These are phyloP conservation scores for Anethum foeniculum DNA, from an alignment of 140 eudicot species.

Conservation along the genomic window DNA sequence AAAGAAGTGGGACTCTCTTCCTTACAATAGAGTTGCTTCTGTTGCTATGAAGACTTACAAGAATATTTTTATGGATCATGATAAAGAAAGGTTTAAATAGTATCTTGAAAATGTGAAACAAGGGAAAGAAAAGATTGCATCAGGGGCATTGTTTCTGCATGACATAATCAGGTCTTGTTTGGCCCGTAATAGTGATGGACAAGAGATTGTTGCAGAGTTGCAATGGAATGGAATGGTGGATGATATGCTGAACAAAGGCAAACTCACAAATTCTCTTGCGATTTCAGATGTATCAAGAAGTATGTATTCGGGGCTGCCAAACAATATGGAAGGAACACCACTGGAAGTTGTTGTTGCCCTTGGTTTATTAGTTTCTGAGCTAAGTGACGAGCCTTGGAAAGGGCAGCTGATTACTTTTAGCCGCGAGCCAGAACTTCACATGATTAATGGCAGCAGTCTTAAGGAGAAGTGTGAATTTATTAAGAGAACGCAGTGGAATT, in stretches of 20 bases:
- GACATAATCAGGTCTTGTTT: background rate
- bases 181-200: background rate
- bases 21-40: background rate
- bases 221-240: background rate
- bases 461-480: background rate
- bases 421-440: background rate
- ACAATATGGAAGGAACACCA: background rate
- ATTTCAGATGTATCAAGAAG: background rate
- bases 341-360: background rate
- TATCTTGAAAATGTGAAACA: background rate
- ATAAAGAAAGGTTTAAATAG: background rate
- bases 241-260: background rate
- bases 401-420: background rate
- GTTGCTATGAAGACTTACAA: background rate
- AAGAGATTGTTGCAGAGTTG: background rate
- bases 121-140: background rate
- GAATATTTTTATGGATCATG: background rate
- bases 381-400: constrained; percentile 1
- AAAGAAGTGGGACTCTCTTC: background rate
- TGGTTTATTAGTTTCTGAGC: background rate
- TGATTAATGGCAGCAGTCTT: background rate
- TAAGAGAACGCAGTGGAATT: background rate
- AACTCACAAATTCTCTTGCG: background rate
- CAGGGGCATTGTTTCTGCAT: background rate
- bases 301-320: background rate